phyloP scores from a whole-genome alignment of 1,284 basidiomycete species.

The Apiotrichum gracile region DNA sequence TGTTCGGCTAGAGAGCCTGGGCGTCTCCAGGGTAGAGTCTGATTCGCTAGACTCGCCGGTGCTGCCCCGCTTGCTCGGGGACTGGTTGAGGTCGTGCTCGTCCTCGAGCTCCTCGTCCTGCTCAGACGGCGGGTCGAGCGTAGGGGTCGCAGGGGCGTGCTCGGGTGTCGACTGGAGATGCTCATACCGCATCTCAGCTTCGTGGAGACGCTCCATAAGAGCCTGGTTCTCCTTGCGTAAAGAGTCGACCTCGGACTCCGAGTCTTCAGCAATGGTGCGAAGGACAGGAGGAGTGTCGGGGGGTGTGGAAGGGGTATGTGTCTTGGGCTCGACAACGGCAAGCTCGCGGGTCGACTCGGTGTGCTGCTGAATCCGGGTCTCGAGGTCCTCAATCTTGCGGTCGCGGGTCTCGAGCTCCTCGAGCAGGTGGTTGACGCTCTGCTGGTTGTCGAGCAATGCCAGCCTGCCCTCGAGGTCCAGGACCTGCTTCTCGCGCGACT shows the following conservation, averaged over 20 bases:
- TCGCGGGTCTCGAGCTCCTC: constrained; percentile 77
- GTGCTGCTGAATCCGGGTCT: constrained; percentile 56
- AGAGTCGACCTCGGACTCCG: constrained; percentile 59
- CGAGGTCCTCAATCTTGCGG: constrained; percentile 63
- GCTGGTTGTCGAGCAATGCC: constrained; percentile 57
- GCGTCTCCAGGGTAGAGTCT: constrained; percentile 15
- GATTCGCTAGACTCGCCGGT: constrained; percentile 22
- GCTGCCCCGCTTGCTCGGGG: constrained; percentile 13
- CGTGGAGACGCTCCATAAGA: constrained; percentile 8
- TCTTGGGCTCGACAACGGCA: constrained; percentile 50
- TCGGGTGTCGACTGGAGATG: background rate
- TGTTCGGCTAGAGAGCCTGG: constrained; percentile 13
- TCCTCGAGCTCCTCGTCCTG: constrained; percentile 16
- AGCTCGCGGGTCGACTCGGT: background rate
- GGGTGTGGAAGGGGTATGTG: constrained; percentile 10
- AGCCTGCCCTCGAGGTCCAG: constrained; percentile 66
- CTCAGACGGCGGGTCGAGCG: constrained; percentile 12
- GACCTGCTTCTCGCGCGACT: constrained; percentile 59
- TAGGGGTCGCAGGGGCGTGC: constrained; percentile 2
- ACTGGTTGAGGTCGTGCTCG: constrained; percentile 8
- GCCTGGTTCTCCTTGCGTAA: constrained; percentile 47
- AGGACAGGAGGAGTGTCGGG: constrained; percentile 18
- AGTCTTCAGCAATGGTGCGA: constrained; percentile 49
- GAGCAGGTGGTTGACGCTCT: constrained; percentile 52
- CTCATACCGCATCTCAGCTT: constrained; percentile 12